phyloP scores from a whole-genome alignment of 768 basidiomycete genomes.

The Tulasnella sp. region DNA sequence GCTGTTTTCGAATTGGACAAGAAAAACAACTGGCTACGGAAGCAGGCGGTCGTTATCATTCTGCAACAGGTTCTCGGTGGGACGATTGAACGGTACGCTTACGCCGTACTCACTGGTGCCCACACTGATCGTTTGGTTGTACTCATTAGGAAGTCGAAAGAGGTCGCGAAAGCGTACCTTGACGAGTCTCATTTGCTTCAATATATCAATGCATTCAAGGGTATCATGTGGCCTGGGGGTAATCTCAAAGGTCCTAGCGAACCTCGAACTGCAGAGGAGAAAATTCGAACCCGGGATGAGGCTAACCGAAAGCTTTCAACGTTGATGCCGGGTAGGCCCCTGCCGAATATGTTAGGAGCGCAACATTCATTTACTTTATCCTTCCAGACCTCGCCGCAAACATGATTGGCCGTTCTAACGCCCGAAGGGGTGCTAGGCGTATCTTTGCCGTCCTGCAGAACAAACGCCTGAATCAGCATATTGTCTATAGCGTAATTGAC shows the following conservation, averaged over 20 bases:
- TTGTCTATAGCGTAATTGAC: conserved; percentile 81
- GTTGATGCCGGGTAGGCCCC: conserved; percentile 75
- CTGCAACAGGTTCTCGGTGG: conserved; percentile 93
- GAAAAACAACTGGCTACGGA: conserved; percentile 92
- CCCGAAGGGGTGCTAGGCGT: conserved; percentile 83
- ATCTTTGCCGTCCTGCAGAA: conserved; percentile 95
- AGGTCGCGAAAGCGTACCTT: conserved; percentile 59
- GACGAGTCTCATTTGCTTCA: conserved; percentile 68
- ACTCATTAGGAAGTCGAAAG: conserved; percentile 72
- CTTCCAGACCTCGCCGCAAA: conserved; percentile 83
- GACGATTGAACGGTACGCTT: conserved; percentile 83
- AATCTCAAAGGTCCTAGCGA: conserved; percentile 54
- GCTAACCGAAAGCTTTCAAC: conserved; percentile 88
- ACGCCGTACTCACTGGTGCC: background rate
- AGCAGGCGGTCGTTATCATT: conserved; percentile 94
- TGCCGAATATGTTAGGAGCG: background rate
- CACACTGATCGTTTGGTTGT: background rate
- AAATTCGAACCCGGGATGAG: conserved; percentile 71
- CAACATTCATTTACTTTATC: background rate
- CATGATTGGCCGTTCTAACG: conserved; percentile 97
- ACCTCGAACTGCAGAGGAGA: conserved; percentile 78
- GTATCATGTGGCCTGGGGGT: conserved; percentile 83
- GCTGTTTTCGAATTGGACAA: conserved; percentile 94
- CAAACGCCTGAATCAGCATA: conserved; percentile 88
- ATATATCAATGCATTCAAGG: conserved; percentile 62